Evolutionary conservation across 1,284 basidiomycete species (phyloP).

Genomic region (Boletellus deceptivus): DNA sequence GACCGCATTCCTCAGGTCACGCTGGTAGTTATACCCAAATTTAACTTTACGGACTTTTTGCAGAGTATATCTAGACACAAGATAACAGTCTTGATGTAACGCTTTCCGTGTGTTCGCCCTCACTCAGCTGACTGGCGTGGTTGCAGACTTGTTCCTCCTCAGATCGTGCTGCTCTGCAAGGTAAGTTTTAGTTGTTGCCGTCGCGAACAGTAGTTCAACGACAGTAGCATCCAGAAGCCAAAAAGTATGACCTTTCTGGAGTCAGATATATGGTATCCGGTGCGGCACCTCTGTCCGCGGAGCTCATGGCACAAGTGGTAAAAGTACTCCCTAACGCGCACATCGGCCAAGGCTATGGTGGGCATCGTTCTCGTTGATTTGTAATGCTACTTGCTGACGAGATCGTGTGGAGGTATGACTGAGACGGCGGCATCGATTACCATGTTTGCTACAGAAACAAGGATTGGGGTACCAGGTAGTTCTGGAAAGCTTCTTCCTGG

Average conservation of each 20-base stretch:
- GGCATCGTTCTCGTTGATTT: conserved; percentile 6
- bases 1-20: conserved; percentile 41
- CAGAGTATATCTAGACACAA: conserved; percentile 65
- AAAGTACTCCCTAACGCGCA: conserved; percentile 55
- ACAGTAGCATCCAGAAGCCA: conserved; percentile 59
- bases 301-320: conserved; percentile 56
- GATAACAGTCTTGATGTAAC: conserved; percentile 63
- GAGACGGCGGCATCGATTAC: conserved; percentile 54
- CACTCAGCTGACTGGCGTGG: neutral
- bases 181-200: conserved; percentile 32
- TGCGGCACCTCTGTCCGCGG: conserved; percentile 72
- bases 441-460: conserved; percentile 47
- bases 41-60: conserved; percentile 66
- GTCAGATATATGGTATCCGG: conserved; percentile 63
- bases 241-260: conserved; percentile 63
- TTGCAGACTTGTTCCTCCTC: conserved; percentile 65
- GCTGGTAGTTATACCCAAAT: conserved; percentile 72
- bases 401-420: conserved; percentile 40
- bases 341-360: conserved; percentile 68
- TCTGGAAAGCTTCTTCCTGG: conserved; percentile 57
- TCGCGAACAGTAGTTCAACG: conserved; percentile 1
- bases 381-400: neutral
- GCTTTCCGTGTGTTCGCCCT: neutral
- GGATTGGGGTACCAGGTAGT: conserved; percentile 54
- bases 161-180: conserved; percentile 70